These are phyloP conservation scores for Arachis hypogaea DNA, from an alignment of 306 rosid genomes.

Conservation along the genomic window DNA sequence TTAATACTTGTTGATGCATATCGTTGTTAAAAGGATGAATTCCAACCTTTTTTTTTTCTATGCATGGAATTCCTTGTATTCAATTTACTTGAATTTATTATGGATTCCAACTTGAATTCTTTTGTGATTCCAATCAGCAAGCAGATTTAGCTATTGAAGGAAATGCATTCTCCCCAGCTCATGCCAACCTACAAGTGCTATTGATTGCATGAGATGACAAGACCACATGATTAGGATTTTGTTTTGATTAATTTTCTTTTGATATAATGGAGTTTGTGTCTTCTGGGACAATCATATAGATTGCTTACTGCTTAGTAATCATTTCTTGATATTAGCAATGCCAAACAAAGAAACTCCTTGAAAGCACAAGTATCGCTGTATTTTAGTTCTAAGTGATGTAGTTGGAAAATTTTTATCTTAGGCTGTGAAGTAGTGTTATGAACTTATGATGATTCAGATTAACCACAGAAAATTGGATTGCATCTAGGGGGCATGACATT, in stretches of 20 bases:
- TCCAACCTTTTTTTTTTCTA: too few relatives aligned
- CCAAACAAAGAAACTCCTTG: slow-evolving; percentile 11
- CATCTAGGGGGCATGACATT: not conserved
- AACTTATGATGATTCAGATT: not conserved
- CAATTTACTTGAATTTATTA: not conserved
- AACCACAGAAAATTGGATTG: slow-evolving; percentile 24
- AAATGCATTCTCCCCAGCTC: slow-evolving; percentile 57
- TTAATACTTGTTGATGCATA: too few relatives aligned
- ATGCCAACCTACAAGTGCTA: slow-evolving; percentile 56
- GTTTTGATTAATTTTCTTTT: not conserved
- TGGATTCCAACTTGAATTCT: slow-evolving; percentile 25
- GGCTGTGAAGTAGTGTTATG: slow-evolving; percentile 6
- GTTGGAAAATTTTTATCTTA: not conserved
- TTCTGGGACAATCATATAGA: slow-evolving; percentile 13
- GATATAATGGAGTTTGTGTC: slow-evolving; percentile 20
- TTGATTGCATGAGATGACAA: slow-evolving; percentile 33
- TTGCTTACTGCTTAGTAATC: not conserved
- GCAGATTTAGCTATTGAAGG: slow-evolving; percentile 66
- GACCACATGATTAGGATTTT: slow-evolving; percentile 16
- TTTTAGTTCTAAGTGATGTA: slow-evolving; percentile 17
- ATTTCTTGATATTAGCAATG: not conserved
- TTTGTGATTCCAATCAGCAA: slow-evolving; percentile 36
- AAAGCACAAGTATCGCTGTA: not conserved
- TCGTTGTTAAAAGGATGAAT: too few relatives aligned
- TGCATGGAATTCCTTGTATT: too few relatives aligned